phyloP scores from a whole-genome alignment of 768 basidiomycete species.

The Coprinellus micaceus region DNA sequence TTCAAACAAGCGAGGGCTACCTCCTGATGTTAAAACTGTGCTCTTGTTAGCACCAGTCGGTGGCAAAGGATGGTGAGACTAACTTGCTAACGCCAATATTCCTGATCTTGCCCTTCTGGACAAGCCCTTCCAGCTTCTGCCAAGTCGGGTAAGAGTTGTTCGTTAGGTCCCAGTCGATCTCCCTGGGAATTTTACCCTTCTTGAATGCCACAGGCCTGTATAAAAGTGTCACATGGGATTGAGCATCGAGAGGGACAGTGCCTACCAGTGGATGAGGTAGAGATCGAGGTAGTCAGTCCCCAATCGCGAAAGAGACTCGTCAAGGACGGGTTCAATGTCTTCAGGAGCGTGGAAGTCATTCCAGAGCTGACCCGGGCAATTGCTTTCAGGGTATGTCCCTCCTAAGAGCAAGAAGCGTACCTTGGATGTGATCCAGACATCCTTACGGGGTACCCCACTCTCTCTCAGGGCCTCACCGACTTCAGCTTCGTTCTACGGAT shows the following conservation, averaged over 20 bases:
- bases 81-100: conserved; percentile 87
- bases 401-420: conserved; percentile 16
- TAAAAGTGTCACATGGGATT: neutral
- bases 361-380: conserved; percentile 52
- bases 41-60: too few species aligned
- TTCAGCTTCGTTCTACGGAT: conserved; percentile 61
- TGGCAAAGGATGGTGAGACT: too few species aligned
- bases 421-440: conserved; percentile 71
- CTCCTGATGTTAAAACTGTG: conserved; percentile 63
- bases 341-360: conserved; percentile 73
- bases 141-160: conserved; percentile 75
- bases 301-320: conserved; percentile 60
- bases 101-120: conserved; percentile 69
- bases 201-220: conserved; percentile 66
- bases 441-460: conserved; percentile 56
- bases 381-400: neutral
- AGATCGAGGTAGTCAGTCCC: conserved; percentile 73
- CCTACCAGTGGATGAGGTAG: conserved; percentile 77
- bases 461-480: conserved; percentile 60
- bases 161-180: conserved; percentile 55
- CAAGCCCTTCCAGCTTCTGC: conserved; percentile 76
- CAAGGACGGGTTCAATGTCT: conserved; percentile 63
- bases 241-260: neutral
- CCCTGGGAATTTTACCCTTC: conserved; percentile 39
- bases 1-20: conserved; percentile 21